phyloP scores from a whole-genome alignment of 169 alveolate species.

The Cryptosporidium xiaoi region DNA sequence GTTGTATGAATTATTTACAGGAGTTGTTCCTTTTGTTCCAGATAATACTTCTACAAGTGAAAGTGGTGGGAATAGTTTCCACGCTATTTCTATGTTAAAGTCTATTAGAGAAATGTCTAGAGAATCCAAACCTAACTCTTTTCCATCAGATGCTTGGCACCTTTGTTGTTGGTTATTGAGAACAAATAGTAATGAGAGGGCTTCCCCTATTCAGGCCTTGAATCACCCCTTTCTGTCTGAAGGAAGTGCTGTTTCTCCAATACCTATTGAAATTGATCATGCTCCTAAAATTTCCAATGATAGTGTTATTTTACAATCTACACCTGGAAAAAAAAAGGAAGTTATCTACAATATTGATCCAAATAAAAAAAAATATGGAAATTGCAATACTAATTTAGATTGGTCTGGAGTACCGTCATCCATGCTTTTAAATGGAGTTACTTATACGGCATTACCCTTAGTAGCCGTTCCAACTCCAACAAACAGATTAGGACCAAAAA shows the following conservation, averaged over 20 bases:
- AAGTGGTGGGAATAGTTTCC: slow-evolving; percentile 25
- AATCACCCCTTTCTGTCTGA: slow-evolving; percentile 62
- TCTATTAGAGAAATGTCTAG: slow-evolving; percentile 62
- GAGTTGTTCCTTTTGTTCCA: slow-evolving; percentile 51
- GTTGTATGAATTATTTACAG: slow-evolving; percentile 74
- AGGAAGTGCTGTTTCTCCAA: background rate
- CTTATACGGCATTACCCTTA: slow-evolving; percentile 44
- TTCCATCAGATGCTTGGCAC: slow-evolving; percentile 69
- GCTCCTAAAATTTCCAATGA: no score
- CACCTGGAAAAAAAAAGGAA: background rate
- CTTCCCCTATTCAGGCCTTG: slow-evolving; percentile 62
- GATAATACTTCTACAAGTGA: background rate
- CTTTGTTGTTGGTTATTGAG: slow-evolving; percentile 70
- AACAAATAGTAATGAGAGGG: slow-evolving; percentile 37
- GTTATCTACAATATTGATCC: background rate
- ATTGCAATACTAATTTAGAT: no score
- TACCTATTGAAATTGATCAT: background rate
- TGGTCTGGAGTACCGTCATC: no score
- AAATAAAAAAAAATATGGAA: background rate
- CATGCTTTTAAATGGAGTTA: background rate
- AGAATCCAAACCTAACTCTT: slow-evolving; percentile 28
- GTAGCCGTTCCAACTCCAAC: slow-evolving; percentile 73
- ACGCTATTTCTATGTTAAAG: slow-evolving; percentile 22
- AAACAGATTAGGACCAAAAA: slow-evolving; percentile 1
- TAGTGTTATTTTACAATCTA: background rate